phyloP scores from a whole-genome alignment of 1,139 yeast genomes.

The Entelexis sorbosivorans region DNA sequence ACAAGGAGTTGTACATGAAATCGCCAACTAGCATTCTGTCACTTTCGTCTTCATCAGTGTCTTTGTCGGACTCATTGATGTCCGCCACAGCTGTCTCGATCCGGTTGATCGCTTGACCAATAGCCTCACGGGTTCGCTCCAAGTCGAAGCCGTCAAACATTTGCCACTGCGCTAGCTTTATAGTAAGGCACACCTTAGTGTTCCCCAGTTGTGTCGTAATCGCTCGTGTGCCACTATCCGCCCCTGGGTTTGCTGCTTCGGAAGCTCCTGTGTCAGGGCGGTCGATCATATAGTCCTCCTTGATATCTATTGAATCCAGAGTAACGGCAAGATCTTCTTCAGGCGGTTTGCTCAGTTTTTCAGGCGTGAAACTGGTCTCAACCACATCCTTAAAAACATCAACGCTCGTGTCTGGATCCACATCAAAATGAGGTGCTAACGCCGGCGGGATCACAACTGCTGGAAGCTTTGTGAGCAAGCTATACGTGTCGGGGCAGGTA shows the following conservation, averaged over 20 bases:
- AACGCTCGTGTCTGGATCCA: constrained; percentile 8
- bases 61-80: constrained; percentile 19
- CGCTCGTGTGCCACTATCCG: not conserved
- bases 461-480: not conserved
- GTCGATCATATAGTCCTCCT: constrained; percentile 14
- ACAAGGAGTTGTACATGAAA: constrained; percentile 61
- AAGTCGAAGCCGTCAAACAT: constrained; percentile 91
- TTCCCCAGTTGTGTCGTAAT: constrained; percentile 13
- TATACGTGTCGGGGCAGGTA: constrained; percentile 16
- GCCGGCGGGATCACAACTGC: constrained; percentile 1
- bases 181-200: not conserved
- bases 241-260: not conserved
- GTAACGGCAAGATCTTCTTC: not conserved
- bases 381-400: constrained; percentile 12
- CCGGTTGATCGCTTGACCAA: constrained; percentile 50
- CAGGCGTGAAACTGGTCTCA: not conserved
- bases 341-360: not conserved
- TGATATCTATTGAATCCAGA: constrained; percentile 9
- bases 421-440: not conserved
- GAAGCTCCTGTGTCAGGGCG: not conserved
- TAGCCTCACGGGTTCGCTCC: constrained; percentile 61
- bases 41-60: constrained; percentile 4
- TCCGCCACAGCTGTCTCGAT: constrained; percentile 35
- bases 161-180: constrained; percentile 36
- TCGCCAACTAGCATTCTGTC: constrained; percentile 43